Percentiles rank a stretch among this genome's conserved stretches.
Evolutionary conservation across 495 filamentous ascomycete species (phyloP).

Genomic region (Astrothelium macrocarpum): DNA sequence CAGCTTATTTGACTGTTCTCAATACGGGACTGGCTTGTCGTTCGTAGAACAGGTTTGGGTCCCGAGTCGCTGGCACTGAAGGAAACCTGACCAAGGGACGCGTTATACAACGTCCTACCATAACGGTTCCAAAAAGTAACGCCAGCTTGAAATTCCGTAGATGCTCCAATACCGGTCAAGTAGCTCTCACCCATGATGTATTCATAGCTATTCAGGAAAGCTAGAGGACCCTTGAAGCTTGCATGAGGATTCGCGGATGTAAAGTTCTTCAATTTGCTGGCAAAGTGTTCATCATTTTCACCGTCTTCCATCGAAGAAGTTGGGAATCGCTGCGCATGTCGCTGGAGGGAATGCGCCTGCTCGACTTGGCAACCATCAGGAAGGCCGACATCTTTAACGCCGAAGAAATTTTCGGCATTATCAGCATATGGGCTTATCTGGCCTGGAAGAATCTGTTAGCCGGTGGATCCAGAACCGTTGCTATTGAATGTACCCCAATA

Average conservation of each 20-base stretch:
- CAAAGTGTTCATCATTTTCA: conserved; percentile 38
- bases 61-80: conserved; percentile 40
- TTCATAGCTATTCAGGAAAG: conserved; percentile 43
- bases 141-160: conserved; percentile 42
- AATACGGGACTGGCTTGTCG: conserved; percentile 42
- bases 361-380: conserved; percentile 45
- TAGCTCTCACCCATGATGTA: conserved; percentile 37
- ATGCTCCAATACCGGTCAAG: conserved; percentile 41
- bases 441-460: conserved; percentile 14
- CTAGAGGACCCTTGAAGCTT: conserved; percentile 37
- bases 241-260: conserved; percentile 28
- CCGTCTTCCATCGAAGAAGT: conserved; percentile 35
- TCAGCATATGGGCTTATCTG: conserved; percentile 42
- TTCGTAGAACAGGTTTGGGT: conserved; percentile 42
- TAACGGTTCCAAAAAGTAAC: conserved; percentile 46
- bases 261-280: conserved; percentile 39
- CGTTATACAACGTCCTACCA: conserved; percentile 41
- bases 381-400: conserved; percentile 38
- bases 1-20: conserved; percentile 39
- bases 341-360: conserved; percentile 42
- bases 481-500: conserved; percentile 16
- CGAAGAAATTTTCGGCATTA: conserved; percentile 33
- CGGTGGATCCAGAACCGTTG: neutral
- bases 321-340: conserved; percentile 46
- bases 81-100: conserved; percentile 30